A percentile compares a stretch with the other conserved stretches of the same genome.
Evolutionary conservation across 139 green algal genomes (phyloP).

Genomic region (Chlorokybus atmophyticus): DNA sequence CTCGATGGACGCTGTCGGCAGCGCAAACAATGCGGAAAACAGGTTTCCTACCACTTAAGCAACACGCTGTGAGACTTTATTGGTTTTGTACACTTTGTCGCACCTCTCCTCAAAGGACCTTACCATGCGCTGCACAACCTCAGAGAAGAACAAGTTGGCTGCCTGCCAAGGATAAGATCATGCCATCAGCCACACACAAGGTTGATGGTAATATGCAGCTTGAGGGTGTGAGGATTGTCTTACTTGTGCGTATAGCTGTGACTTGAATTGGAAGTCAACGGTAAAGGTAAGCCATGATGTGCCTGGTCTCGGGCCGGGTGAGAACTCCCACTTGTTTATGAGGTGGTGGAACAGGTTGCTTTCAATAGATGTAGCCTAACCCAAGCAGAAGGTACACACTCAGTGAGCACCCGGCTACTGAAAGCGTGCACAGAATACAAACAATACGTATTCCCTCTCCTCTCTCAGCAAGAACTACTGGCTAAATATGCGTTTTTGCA

Average conservation of each 20-base stretch:
- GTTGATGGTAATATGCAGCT: too few relatives aligned
- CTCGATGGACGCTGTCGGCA: too few relatives aligned
- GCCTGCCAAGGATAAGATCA: too few relatives aligned
- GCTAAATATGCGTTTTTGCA: neutral
- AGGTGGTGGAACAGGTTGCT: slow-evolving; percentile 72
- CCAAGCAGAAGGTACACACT: neutral
- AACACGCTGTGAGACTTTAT: too few relatives aligned
- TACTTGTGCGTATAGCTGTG: slow-evolving; percentile 69
- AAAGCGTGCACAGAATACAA: neutral
- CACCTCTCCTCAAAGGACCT: slow-evolving; percentile 73
- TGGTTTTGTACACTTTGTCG: slow-evolving; percentile 52
- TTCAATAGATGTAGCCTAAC: slow-evolving; percentile 25
- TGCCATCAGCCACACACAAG: too few relatives aligned
- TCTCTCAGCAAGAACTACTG: neutral
- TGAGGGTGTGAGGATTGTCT: too few relatives aligned
- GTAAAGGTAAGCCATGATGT: slow-evolving; percentile 59
- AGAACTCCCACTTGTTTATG: slow-evolving; percentile 61
- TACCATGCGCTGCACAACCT: slow-evolving; percentile 77
- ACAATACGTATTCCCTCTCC: neutral
- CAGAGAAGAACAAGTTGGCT: slow-evolving; percentile 41
- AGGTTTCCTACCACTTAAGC: too few relatives aligned
- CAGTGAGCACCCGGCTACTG: neutral
- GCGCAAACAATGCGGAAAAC: too few relatives aligned
- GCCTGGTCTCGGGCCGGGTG: slow-evolving; percentile 43
- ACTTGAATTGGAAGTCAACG: slow-evolving; percentile 80